phyloP scores from a whole-genome alignment of 169 alveolate genomes.

The Toxoplasma gondii region DNA sequence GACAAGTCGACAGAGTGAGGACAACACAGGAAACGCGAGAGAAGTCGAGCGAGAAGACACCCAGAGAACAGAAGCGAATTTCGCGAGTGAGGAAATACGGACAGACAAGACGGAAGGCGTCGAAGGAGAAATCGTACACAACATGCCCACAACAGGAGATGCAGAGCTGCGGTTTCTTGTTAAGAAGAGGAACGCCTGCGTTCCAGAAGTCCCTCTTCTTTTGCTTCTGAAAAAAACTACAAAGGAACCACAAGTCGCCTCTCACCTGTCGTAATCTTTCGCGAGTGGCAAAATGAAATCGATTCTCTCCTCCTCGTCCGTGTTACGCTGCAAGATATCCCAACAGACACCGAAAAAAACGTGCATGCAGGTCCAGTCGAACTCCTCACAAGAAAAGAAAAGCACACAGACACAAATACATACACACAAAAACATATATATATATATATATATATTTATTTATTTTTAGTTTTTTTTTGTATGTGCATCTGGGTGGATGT shows the following conservation, averaged over 20 bases:
- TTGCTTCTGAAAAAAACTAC: too few species aligned
- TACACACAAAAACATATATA: background rate
- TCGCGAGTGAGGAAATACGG: too few species aligned
- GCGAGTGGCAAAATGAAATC: slow-evolving; percentile 68
- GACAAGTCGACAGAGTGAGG: background rate
- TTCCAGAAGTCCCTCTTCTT: too few species aligned
- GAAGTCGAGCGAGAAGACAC: background rate
- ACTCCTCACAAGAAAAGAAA: background rate
- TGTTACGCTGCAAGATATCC: slow-evolving; percentile 54
- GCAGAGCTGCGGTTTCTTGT: too few species aligned
- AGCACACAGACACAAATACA: background rate
- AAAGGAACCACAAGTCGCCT: background rate
- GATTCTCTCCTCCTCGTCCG: slow-evolving; percentile 56
- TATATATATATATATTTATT: background rate
- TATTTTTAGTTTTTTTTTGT: too few species aligned
- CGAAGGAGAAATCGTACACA: too few species aligned
- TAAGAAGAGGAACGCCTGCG: too few species aligned
- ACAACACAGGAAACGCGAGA: background rate
- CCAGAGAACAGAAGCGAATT: too few species aligned
- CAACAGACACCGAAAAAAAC: background rate
- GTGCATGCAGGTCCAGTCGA: background rate
- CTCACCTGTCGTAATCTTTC: slow-evolving; percentile 66
- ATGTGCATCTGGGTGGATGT: too few species aligned
- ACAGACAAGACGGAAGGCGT: too few species aligned
- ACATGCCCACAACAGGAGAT: too few species aligned